Evolutionary conservation across 768 basidiomycete genomes (phyloP), one percentile per base, ranked within the genome.

Genomic region (Auricularia sp.): DNA sequence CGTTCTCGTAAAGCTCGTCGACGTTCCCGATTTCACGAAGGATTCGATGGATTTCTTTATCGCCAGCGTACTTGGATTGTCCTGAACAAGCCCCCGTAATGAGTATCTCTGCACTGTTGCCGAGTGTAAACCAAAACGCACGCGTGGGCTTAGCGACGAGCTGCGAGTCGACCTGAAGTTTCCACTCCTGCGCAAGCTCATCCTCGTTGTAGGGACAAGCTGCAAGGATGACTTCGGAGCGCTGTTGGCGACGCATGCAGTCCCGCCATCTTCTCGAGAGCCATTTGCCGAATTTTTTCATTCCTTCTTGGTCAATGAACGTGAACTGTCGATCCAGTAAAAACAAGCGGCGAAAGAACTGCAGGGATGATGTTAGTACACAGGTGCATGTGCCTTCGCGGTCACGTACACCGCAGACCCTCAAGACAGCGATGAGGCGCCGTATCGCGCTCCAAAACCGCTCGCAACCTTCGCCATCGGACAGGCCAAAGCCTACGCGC

Each of bases 401-500:
- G 44, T n/a, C 33, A 65, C 66, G 18, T 63, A 65, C 65, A 33
- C 65, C 65, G 29, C 21, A 36, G 3, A 59, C 24, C 16, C 65
- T 5, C 3, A 65, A 29, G 7, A 54, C 39, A 7, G 61, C 39
- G 59, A 65, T 62, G 8, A 61, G 61, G 3, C 61, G 65, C 4
- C 65, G 29, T 18, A 58, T 39, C 3, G 42, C 33, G 45, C 65
- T 65, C 65, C 65, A 65, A 21, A 65, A 39, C 21, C 65, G 42
- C 42, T 65, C 65, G 45, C 65, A 61, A n/a, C 65, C 65, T 54
- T 65, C 65, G 6, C 65, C 65, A 35, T 65, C 61, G 14, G 44
- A 33, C 7, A 65, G 36, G 6, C 65, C 65, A 51, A 65, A 65
- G 4, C 62, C 65, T 8, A 18, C 21, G 11, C 61, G 61, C 16